These are phyloP conservation scores for Citrus sp. DNA, from an alignment of 345 rosid species.

Conservation along the genomic window DNA sequence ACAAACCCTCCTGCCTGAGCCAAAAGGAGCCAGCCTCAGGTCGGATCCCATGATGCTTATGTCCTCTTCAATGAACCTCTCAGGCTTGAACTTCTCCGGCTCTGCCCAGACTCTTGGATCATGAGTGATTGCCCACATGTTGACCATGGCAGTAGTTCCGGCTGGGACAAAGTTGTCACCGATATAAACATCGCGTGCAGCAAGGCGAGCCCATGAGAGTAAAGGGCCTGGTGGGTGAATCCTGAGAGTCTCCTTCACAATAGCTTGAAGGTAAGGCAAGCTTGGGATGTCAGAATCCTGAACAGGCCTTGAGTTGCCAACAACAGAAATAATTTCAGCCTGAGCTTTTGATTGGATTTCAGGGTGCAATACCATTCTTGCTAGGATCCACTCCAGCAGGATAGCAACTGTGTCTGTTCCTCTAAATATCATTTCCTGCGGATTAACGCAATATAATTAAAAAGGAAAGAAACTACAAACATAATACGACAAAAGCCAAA, in stretches of 20 bases:
- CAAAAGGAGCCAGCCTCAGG: slow-evolving; percentile 68
- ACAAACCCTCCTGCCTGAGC: slow-evolving; percentile 67
- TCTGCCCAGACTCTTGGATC: slow-evolving; percentile 49
- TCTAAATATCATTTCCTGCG: slow-evolving; percentile 60
- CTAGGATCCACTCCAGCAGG: slow-evolving; percentile 54
- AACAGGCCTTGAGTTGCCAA: slow-evolving; percentile 33
- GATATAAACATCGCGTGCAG: slow-evolving; percentile 55
- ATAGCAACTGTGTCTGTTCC: slow-evolving; percentile 62
- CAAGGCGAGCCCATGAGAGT: slow-evolving; percentile 83
- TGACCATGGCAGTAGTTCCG: slow-evolving; percentile 85
- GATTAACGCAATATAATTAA: background rate
- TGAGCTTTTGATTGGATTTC: slow-evolving; percentile 55
- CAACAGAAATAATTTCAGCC: slow-evolving; percentile 47
- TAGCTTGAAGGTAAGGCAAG: slow-evolving; percentile 57
- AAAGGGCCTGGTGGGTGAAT: slow-evolving; percentile 86
- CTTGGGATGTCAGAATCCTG: slow-evolving; percentile 54
- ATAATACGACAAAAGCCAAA: background rate
- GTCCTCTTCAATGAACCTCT: slow-evolving; percentile 31
- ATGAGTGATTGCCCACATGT: slow-evolving; percentile 91
- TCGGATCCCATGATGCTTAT: slow-evolving; percentile 56
- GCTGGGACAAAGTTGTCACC: slow-evolving; percentile 56
- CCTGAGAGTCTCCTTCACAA: slow-evolving; percentile 77
- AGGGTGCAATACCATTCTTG: slow-evolving; percentile 52
- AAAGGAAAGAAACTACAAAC: background rate
- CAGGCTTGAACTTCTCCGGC: slow-evolving; percentile 55